Conservation (phyloP, 2,329 filamentous ascomycete species). For the Cephalotrichum gorgonifer region DNA sequence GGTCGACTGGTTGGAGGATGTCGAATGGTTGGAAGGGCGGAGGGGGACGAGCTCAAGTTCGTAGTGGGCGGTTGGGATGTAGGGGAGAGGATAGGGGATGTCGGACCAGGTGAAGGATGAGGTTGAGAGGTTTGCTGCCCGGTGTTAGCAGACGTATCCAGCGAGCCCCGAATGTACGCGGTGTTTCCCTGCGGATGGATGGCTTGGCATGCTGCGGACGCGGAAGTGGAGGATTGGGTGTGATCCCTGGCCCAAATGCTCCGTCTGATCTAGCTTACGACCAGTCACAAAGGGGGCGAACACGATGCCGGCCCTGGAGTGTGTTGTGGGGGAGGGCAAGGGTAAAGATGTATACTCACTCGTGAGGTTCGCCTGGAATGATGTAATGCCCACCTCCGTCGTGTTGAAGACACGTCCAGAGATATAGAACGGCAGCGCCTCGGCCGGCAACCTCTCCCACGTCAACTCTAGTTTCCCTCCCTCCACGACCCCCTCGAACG, state of each 20-base stretch:
- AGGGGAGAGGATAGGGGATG: slow-evolving; percentile 6
- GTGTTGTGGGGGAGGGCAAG: neutral
- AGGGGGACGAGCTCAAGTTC: slow-evolving; percentile 3
- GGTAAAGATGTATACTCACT: neutral
- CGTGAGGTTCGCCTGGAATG: slow-evolving; percentile 1
- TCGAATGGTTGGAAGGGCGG: neutral
- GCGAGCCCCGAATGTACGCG: no score
- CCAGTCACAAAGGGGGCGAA: no score
- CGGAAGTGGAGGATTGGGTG: no score
- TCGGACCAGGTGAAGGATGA: slow-evolving; percentile 4
- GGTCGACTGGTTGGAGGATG: neutral
- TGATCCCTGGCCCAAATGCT: no score
- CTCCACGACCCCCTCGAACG: neutral
- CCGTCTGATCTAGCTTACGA: no score
- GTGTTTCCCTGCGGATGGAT: no score
- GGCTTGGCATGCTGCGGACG: no score
- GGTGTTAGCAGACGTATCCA: neutral
- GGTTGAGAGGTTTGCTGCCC: neutral
- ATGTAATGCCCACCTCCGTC: neutral
- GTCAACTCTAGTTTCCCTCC: neutral
- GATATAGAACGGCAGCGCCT: neutral
- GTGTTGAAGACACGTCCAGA: slow-evolving; percentile 3
- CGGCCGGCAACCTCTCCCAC: neutral
- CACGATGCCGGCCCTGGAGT: no score
- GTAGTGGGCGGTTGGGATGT: slow-evolving; percentile 4